Conservation (phyloP, 768 basidiomycete genomes). For the Suillus ampliporus region DNA sequence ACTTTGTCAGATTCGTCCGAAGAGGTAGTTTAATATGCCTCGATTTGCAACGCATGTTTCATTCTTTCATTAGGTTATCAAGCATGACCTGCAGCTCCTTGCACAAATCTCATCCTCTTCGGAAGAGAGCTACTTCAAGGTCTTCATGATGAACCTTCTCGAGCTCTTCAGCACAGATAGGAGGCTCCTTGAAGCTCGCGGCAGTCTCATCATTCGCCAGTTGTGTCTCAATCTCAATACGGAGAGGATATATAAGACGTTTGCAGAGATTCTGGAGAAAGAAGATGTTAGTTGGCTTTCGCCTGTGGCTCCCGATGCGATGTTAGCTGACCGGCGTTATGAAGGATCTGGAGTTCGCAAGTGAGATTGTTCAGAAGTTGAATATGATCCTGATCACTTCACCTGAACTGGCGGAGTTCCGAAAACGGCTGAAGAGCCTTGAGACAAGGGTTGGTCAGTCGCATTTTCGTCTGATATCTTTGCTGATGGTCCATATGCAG, state of each 20-base stretch:
- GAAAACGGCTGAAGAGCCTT: conserved; percentile 89
- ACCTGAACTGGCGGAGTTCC: conserved; percentile 93
- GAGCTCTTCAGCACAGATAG: conserved; percentile 96
- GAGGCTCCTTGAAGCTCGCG: conserved; percentile 85
- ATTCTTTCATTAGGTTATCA: conserved; percentile 72
- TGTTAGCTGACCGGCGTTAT: conserved; percentile 6
- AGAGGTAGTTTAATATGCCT: conserved; percentile 57
- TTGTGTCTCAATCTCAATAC: conserved; percentile 93
- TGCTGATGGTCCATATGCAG: conserved; percentile 35
- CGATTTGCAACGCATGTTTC: conserved; percentile 8
- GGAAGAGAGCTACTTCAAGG: conserved; percentile 93
- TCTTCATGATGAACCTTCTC: conserved; percentile 94
- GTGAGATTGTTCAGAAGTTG: conserved; percentile 96
- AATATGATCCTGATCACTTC: conserved; percentile 97
- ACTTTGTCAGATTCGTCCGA: conserved; percentile 96
- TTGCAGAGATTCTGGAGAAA: conserved; percentile 97
- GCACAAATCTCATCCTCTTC: conserved; percentile 97
- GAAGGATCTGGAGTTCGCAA: conserved; percentile 96
- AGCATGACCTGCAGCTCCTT: conserved; percentile 92
- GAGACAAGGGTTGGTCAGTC: conserved; percentile 78
- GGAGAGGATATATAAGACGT: conserved; percentile 92
- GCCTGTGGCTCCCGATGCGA: not conserved
- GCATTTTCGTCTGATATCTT: conserved; percentile 7
- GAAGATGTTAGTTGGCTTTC: conserved; percentile 80
- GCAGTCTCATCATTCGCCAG: conserved; percentile 95